Evolutionary conservation across 2,329 filamentous ascomycete species (phyloP).

Genomic region (Gaeumannomyces sp.): DNA sequence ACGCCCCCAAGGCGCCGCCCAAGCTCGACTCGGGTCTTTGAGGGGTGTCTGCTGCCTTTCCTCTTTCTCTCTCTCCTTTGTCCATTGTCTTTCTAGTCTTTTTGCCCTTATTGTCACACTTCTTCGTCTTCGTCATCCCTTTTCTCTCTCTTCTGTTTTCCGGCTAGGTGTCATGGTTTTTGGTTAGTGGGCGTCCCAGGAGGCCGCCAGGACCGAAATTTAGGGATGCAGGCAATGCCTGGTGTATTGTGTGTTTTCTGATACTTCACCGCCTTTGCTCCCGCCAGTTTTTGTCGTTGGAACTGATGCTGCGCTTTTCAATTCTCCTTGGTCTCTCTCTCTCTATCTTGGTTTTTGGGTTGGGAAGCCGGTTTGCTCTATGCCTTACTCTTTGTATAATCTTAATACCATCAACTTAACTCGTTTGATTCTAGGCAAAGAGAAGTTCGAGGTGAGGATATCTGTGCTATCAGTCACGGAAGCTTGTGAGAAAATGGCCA

Average conservation of each 20-base stretch:
- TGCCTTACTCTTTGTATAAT: not conserved
- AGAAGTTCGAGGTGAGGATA: not conserved
- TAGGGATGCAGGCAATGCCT: not conserved
- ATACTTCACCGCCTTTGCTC: too few species aligned
- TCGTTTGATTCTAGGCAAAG: not conserved
- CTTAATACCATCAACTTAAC: not conserved
- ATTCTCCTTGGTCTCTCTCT: not conserved
- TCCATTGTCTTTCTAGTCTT: not conserved
- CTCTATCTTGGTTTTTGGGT: not conserved
- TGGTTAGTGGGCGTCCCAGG: not conserved
- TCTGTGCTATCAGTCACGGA: not conserved
- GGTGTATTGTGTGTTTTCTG: too few species aligned
- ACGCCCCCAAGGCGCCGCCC: constrained; percentile 15
- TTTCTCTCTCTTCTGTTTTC: not conserved
- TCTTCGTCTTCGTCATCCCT: not conserved
- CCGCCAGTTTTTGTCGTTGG: too few species aligned
- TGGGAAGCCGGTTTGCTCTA: not conserved
- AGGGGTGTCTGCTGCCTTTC: not conserved
- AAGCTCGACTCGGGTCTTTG: constrained; percentile 14
- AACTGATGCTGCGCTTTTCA: too few species aligned
- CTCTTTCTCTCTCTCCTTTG: constrained; percentile 1
- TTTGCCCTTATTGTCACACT: not conserved
- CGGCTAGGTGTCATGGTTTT: not conserved
- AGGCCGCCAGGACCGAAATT: too few species aligned
- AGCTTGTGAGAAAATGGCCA: not conserved